Base-by-base conservation (phyloP, 352 stramenopile genomes). In the Halophytophthora batemanensis region DNA sequence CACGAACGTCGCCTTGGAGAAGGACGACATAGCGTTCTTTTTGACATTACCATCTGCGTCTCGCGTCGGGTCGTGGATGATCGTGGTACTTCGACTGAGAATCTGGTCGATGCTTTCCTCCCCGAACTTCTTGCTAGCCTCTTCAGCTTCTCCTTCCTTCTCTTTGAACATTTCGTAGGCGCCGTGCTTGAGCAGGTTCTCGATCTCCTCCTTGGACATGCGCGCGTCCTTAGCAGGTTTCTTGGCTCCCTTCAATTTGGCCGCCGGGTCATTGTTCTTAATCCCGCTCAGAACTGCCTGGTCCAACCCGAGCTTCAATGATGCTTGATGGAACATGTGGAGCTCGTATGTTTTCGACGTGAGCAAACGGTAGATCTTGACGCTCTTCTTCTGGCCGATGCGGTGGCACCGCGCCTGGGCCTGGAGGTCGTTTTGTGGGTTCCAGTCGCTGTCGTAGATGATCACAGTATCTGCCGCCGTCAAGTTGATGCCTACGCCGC, bases 391-490 rank as follows among this genome's bases (percentile, higher is more conserved):
- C 58, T 98, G 91, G 3, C 91, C 91, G 46, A 98, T 97, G 19
- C 91, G 82, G 64, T 98, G 91, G 51, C 87, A 97, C 22, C 88
- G 87, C 22, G 90, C 90, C 63, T 96, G 86, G 0, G 90, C 90
- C 61, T 97, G 90, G 22, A 97, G 66, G 61, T 97, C 90, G 45
- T 96, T 97, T 58, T 98, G 96, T 5, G 96, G 96, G 60, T 99
- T 99, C 97, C 97, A 99, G 71, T 99, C 97, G 49, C 74, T 96
- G 71, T 99, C 96, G 67, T 98, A 98, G 43, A 99, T 95, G 56
- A 95, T 95, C 6, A 93, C 85, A 3, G 83, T 93, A 54, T 95
- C 86, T 4, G 86, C 86, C 1, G 86, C 82, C 15, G 84, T 95
- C 52, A 99, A 64, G 66, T 99, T 99, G 69, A 99, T 99, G 14